Evolutionary conservation across 2,329 filamentous ascomycete species (phyloP).

Genomic region (Fusarium ramigenum): DNA sequence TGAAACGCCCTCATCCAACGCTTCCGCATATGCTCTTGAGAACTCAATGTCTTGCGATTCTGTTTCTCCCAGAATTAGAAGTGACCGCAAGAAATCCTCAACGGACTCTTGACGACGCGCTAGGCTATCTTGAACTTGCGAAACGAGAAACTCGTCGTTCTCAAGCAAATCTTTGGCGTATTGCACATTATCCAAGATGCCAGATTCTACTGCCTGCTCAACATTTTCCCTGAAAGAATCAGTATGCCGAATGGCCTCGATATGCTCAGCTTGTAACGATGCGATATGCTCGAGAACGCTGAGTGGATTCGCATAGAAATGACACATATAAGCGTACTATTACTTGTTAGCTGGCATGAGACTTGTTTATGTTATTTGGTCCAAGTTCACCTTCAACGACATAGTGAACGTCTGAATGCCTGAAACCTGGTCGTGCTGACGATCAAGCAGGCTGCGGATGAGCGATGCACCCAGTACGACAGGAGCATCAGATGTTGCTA

Average conservation of each 20-base stretch:
- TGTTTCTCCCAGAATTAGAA: slow-evolving; percentile 57
- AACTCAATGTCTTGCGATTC: slow-evolving; percentile 54
- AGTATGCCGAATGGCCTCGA: slow-evolving; percentile 73
- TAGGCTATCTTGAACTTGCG: slow-evolving; percentile 49
- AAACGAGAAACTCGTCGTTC: slow-evolving; percentile 65
- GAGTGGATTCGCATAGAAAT: slow-evolving; percentile 82
- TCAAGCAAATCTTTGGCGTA: slow-evolving; percentile 61
- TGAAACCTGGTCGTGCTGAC: slow-evolving; percentile 80
- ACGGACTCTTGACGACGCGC: slow-evolving; percentile 49
- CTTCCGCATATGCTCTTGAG: slow-evolving; percentile 68
- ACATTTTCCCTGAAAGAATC: slow-evolving; percentile 72
- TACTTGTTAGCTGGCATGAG: slow-evolving; percentile 17
- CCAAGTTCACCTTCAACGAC: slow-evolving; percentile 68
- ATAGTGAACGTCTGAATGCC: slow-evolving; percentile 78
- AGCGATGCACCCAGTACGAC: slow-evolving; percentile 73
- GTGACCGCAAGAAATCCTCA: slow-evolving; percentile 58
- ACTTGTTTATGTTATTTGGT: neutral
- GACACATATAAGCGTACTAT: slow-evolving; percentile 86
- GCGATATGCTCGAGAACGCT: slow-evolving; percentile 65
- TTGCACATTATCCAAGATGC: slow-evolving; percentile 55
- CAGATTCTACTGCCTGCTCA: slow-evolving; percentile 57
- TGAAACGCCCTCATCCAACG: slow-evolving; percentile 64
- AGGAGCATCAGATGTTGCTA: slow-evolving; percentile 65
- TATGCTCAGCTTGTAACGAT: slow-evolving; percentile 65
- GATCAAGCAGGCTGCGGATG: slow-evolving; percentile 70